Percentiles rank a stretch among this genome's conserved stretches.
Conservation (phyloP, 176 grass and related monocot species). For the Guadua angustifolia region DNA sequence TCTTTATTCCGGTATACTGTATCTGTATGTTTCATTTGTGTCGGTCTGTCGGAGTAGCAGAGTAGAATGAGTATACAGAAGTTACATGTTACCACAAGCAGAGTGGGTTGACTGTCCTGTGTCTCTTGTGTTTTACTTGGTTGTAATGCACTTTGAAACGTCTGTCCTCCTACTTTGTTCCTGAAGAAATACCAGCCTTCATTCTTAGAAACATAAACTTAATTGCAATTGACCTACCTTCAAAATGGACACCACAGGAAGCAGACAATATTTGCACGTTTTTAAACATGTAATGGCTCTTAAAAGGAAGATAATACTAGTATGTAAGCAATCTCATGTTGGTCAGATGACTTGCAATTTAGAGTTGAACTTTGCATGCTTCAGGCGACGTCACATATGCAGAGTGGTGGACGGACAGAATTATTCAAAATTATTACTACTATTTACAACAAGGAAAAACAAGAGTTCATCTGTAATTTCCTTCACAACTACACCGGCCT, state of each 20-base stretch:
- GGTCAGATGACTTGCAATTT: neutral
- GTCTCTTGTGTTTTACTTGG: neutral
- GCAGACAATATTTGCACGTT: neutral
- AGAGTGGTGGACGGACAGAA: neutral
- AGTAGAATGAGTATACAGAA: neutral
- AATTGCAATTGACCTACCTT: neutral
- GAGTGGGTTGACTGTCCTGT: neutral
- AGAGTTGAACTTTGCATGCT: neutral
- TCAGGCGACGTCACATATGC: neutral
- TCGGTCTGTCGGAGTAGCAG: neutral
- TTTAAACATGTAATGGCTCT: neutral
- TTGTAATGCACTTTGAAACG: slow-evolving; percentile 8
- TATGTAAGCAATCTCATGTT: neutral
- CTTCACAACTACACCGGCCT: slow-evolving; percentile 17
- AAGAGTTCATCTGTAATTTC: slow-evolving; percentile 16
- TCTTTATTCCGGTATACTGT: neutral
- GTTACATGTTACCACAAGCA: neutral
- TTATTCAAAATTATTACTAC: neutral
- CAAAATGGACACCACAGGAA: neutral
- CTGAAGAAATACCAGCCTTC: neutral
- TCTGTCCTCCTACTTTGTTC: neutral
- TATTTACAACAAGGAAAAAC: slow-evolving; percentile 45
- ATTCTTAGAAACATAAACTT: neutral
- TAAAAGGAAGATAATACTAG: neutral
- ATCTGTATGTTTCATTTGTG: neutral